Conservation (phyloP, 202 grass and related monocot species). For the Schoenoplectus tabernaemontani region DNA sequence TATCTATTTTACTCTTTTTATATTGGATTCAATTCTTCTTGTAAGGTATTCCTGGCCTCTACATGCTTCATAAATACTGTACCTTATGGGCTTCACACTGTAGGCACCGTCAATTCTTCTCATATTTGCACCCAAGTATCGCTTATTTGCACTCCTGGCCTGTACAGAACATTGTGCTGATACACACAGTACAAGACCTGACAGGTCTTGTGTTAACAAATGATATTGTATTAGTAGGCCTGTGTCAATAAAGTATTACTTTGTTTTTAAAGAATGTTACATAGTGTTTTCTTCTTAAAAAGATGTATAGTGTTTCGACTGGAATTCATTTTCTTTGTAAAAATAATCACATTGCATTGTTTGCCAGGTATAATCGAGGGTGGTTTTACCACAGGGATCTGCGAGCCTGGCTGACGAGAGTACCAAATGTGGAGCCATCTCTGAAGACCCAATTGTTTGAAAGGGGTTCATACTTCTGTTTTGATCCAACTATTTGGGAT, state of each 20-base stretch:
- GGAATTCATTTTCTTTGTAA: neutral
- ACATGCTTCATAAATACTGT: neutral
- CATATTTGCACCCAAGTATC: neutral
- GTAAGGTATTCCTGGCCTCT: neutral
- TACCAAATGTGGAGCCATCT: constrained; percentile 44
- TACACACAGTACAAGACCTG: neutral
- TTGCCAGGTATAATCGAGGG: constrained; percentile 53
- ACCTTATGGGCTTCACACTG: neutral
- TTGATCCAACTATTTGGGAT: constrained; percentile 65
- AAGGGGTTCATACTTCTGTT: constrained; percentile 69
- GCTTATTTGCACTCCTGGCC: neutral
- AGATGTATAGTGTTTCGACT: neutral
- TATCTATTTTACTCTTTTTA: neutral
- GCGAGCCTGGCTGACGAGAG: constrained; percentile 62
- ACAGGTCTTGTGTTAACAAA: neutral
- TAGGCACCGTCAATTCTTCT: neutral
- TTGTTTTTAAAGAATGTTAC: neutral
- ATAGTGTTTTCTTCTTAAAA: neutral
- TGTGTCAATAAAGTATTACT: neutral
- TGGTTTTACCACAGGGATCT: constrained; percentile 89
- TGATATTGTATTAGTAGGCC: neutral
- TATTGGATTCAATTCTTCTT: neutral
- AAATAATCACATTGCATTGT: constrained; percentile 7
- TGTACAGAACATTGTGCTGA: neutral
- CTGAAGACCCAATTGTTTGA: constrained; percentile 55